Percentiles rank a stretch among this genome's conserved stretches.
Evolutionary conservation across 345 rosid species (phyloP).

Genomic region (Populus davidiana): DNA sequence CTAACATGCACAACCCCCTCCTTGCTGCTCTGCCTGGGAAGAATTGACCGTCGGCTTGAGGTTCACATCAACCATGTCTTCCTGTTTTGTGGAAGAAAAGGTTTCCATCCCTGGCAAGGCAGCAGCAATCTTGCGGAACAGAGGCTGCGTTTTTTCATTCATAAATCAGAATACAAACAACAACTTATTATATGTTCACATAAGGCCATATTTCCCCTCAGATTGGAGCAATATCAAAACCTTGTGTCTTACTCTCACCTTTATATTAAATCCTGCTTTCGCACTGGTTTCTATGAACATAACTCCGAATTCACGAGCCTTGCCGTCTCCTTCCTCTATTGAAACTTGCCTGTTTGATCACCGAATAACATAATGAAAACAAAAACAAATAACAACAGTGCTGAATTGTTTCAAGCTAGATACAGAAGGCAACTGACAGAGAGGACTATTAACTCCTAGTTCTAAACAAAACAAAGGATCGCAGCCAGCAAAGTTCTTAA

Average conservation of each 20-base stretch:
- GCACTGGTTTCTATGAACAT: constrained; percentile 96
- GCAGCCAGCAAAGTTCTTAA: no score
- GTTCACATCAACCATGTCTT: constrained; percentile 97
- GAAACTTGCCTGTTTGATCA: constrained; percentile 75
- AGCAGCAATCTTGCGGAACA: constrained; percentile 89
- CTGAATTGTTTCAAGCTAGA: neutral
- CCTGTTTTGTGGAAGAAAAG: constrained; percentile 76
- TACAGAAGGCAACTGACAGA: neutral
- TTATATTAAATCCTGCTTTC: constrained; percentile 89
- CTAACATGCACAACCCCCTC: constrained; percentile 87
- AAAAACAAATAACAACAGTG: neutral
- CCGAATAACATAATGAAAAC: neutral
- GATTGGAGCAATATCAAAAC: neutral
- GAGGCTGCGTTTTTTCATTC: constrained; percentile 53
- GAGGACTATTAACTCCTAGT: neutral
- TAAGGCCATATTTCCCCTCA: no score
- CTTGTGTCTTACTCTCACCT: constrained; percentile 42
- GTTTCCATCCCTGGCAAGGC: constrained; percentile 98
- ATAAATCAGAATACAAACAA: neutral
- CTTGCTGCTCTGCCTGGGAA: constrained; percentile 70
- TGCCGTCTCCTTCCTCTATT: constrained; percentile 88
- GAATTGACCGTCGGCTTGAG: constrained; percentile 67
- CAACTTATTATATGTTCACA: neutral
- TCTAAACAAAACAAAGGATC: no score
- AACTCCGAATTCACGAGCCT: constrained; percentile 75